Evolutionary conservation across 345 rosid species (phyloP).

Genomic region (Populus euphratica): DNA sequence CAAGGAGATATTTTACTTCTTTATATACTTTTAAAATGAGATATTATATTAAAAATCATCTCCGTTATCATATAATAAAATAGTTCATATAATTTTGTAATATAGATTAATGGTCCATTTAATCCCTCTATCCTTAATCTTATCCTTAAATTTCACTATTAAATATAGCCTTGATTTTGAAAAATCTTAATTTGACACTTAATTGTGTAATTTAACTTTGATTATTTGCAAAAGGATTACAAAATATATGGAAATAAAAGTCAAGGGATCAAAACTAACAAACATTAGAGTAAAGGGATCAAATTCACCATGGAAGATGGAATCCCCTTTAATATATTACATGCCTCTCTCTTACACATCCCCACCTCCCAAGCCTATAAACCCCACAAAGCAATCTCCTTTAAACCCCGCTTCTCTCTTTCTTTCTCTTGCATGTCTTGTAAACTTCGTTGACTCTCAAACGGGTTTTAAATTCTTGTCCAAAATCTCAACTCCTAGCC

Average conservation of each 20-base stretch:
- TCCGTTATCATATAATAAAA: constrained; percentile 23
- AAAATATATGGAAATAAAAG: neutral
- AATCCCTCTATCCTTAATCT: neutral
- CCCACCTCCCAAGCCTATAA: constrained; percentile 13
- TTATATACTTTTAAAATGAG: neutral
- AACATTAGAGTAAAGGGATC: neutral
- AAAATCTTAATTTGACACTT: too few species aligned
- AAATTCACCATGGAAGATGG: neutral
- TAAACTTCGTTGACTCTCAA: neutral
- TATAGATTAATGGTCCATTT: neutral
- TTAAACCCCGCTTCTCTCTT: neutral
- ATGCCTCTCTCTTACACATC: constrained; percentile 34
- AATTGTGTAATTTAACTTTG: neutral
- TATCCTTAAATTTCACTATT: too few species aligned
- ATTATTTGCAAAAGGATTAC: neutral
- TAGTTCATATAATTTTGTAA: neutral
- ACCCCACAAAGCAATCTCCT: constrained; percentile 14
- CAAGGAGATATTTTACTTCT: neutral
- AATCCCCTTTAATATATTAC: constrained; percentile 24
- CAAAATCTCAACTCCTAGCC: neutral
- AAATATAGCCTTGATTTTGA: too few species aligned
- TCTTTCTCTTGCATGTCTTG: neutral
- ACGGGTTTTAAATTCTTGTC: neutral
- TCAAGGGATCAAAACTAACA: neutral
- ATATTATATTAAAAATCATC: neutral